These are phyloP conservation scores for Cystobasidium pallidum DNA, from an alignment of 1,284 basidiomycete species.

Conservation along the genomic window DNA sequence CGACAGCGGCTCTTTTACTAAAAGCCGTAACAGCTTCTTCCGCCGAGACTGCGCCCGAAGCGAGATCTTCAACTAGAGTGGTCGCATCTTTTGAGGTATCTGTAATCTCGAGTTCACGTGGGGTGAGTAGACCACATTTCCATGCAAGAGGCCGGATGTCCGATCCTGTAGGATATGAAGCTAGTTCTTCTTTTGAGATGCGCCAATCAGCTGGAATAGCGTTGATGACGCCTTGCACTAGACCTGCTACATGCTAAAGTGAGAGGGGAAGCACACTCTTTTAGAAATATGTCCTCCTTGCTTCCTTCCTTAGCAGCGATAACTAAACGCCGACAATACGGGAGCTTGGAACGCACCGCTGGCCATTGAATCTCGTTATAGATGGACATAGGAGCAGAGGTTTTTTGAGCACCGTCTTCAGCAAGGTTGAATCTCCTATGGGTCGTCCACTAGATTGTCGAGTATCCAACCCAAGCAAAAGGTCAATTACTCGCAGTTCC, in stretches of 20 bases:
- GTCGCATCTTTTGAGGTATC: slow-evolving; percentile 38
- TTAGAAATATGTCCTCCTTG: no score
- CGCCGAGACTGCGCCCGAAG: slow-evolving; percentile 45
- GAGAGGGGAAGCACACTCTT: no score
- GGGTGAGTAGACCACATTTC: slow-evolving; percentile 37
- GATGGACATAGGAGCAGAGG: background rate
- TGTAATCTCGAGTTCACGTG: slow-evolving; percentile 43
- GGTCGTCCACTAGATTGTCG: background rate
- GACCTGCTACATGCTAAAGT: slow-evolving; percentile 4
- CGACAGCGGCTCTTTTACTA: slow-evolving; percentile 44
- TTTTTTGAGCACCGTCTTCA: background rate
- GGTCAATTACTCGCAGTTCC: no score
- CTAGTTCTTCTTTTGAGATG: slow-evolving; percentile 11
- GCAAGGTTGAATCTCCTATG: no score
- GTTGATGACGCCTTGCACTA: slow-evolving; percentile 11
- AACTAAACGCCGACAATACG: background rate
- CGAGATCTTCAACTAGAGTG: slow-evolving; percentile 17
- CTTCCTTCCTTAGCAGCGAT: background rate
- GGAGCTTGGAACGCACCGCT: background rate
- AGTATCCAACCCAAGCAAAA: background rate
- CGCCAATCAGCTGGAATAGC: slow-evolving; percentile 25
- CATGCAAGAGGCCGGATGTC: slow-evolving; percentile 33
- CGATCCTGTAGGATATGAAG: slow-evolving; percentile 22
- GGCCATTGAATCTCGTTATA: slow-evolving; percentile 13
- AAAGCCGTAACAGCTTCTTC: slow-evolving; percentile 53